Evolutionary conservation across 2,329 filamentous ascomycete genomes (phyloP).

Genomic region (Talaromyces sp.): DNA sequence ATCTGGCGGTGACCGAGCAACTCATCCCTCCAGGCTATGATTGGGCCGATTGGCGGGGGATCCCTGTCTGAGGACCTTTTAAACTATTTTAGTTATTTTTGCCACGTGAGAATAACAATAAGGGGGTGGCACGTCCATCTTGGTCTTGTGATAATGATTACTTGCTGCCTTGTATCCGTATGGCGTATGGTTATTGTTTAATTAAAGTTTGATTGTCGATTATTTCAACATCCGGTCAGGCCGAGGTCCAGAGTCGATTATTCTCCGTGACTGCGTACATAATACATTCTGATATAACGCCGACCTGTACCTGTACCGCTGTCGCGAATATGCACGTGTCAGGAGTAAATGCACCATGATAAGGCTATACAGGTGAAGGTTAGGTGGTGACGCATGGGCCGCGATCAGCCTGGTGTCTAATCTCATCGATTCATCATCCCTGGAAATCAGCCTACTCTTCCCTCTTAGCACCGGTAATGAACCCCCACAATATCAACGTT

Average conservation of each 20-base stretch:
- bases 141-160: not conserved
- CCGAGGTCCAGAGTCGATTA: not conserved
- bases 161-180: not conserved
- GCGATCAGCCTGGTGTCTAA: not conserved
- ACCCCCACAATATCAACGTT: not conserved
- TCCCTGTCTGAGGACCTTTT: not conserved
- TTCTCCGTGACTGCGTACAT: no score
- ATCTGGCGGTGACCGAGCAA: not conserved
- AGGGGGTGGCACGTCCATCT: not conserved
- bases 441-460: not conserved
- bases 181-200: not conserved
- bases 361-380: not conserved
- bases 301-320: no score
- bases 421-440: not conserved
- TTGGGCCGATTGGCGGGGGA: not conserved
- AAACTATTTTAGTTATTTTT: not conserved
- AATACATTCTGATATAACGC: not conserved
- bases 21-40: not conserved
- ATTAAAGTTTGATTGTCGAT: not conserved
- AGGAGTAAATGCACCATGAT: not conserved
- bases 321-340: not conserved
- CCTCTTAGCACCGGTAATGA: not conserved
- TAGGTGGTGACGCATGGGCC: not conserved
- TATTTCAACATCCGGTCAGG: not conserved
- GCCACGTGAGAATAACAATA: not conserved